Evolutionary conservation across 2,329 filamentous ascomycete species (phyloP).

Genomic region (Sporothrix dimorphospora): DNA sequence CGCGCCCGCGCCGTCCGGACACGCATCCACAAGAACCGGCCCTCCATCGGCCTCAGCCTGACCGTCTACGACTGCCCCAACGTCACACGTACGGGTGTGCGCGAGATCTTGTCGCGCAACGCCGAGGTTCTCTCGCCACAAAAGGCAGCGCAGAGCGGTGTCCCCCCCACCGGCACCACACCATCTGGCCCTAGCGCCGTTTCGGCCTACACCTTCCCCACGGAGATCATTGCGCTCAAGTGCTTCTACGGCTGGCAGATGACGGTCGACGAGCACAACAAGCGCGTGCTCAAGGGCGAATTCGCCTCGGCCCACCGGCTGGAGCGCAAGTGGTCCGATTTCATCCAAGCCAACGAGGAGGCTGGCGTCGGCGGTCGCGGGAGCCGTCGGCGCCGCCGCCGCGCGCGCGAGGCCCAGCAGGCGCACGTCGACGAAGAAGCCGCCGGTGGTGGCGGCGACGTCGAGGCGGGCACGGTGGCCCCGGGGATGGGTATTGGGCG

Average conservation of each 20-base stretch:
- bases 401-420: conserved; percentile 79
- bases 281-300: conserved; percentile 79
- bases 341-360: conserved; percentile 91
- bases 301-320: conserved; percentile 73
- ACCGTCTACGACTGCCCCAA: conserved; percentile 91
- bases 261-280: conserved; percentile 91
- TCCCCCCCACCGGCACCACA: conserved; percentile 24
- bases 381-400: conserved; percentile 69
- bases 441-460: conserved; percentile 64
- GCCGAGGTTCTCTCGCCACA: conserved; percentile 66
- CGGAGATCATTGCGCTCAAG: conserved; percentile 82
- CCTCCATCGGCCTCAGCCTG: conserved; percentile 69
- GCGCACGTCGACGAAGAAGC: conserved; percentile 82
- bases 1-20: conserved; percentile 60
- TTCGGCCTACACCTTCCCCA: conserved; percentile 60
- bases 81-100: conserved; percentile 89
- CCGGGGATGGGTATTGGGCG: conserved; percentile 46
- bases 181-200: conserved; percentile 36
- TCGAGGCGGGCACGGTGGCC: conserved; percentile 61
- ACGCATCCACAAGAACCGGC: conserved; percentile 44
- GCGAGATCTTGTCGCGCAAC: conserved; percentile 84
- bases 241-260: conserved; percentile 96
- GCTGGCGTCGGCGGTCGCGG: conserved; percentile 70
- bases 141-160: neutral
- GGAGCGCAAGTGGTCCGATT: conserved; percentile 89